These are phyloP conservation scores for Sophora flavescens DNA, from an alignment of 306 rosid species.

Conservation along the genomic window DNA sequence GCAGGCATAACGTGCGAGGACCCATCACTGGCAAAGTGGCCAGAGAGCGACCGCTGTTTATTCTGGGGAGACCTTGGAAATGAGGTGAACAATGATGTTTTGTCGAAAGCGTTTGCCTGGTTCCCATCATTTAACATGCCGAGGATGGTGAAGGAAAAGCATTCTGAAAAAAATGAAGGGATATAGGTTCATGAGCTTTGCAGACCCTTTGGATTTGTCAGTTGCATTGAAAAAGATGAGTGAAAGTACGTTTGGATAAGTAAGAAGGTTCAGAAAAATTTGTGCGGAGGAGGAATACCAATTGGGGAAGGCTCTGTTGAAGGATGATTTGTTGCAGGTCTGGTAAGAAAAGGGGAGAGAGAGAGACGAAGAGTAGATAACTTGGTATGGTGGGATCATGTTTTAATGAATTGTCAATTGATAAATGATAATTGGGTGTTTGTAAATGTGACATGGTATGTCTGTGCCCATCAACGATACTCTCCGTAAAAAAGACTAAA, in stretches of 20 bases:
- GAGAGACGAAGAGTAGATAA: too few relatives aligned
- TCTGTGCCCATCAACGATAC: too few relatives aligned
- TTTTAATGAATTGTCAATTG: too few relatives aligned
- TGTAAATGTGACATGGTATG: too few relatives aligned
- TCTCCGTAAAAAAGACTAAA: too few relatives aligned
- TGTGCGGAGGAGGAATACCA: too few relatives aligned
- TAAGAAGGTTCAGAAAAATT: too few relatives aligned
- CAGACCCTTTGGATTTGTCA: conserved; percentile 54
- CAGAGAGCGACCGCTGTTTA: conserved; percentile 79
- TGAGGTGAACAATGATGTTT: conserved; percentile 87
- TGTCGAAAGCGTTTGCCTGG: conserved; percentile 82
- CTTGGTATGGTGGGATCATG: too few relatives aligned
- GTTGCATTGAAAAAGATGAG: conserved; percentile 86
- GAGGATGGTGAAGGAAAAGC: conserved; percentile 49
- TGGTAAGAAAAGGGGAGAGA: too few relatives aligned
- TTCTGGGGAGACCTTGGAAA: conserved; percentile 92
- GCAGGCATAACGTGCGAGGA: conserved; percentile 90
- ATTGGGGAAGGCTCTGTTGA: too few relatives aligned
- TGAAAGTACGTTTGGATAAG: conserved; percentile 73
- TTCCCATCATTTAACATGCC: conserved; percentile 91
- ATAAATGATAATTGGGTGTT: too few relatives aligned
- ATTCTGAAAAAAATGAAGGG: conserved; percentile 38
- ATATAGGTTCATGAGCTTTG: conserved; percentile 42
- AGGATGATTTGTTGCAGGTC: too few relatives aligned
- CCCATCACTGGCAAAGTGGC: conserved; percentile 87